These are phyloP conservation scores for Zasmidium cellare DNA, from an alignment of 2,329 filamentous ascomycete genomes.

Conservation along the genomic window DNA sequence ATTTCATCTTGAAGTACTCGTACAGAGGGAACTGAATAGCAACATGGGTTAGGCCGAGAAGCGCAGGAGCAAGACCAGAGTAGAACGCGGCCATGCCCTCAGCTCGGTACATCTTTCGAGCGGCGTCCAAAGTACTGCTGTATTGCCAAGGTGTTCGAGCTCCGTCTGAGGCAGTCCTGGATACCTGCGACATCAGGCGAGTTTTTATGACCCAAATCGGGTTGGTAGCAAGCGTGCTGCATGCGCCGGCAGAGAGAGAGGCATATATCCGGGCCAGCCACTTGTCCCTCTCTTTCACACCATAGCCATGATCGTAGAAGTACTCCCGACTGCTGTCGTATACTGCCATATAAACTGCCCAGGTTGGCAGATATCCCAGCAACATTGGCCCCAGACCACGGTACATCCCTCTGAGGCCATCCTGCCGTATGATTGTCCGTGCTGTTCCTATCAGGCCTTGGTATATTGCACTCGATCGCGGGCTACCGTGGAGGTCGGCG, in stretches of 20 bases:
- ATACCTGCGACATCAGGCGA: constrained; percentile 90
- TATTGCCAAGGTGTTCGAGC: constrained; percentile 85
- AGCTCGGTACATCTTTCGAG: constrained; percentile 89
- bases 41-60: constrained; percentile 90
- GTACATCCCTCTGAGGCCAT: constrained; percentile 88
- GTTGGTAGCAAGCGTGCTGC: constrained; percentile 91
- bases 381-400: constrained; percentile 92
- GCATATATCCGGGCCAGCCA: constrained; percentile 83
- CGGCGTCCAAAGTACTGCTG: constrained; percentile 82
- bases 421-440: constrained; percentile 79
- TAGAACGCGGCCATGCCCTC: constrained; percentile 93
- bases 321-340: constrained; percentile 86
- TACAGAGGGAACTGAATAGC: constrained; percentile 97
- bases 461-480: constrained; percentile 63
- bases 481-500: constrained; percentile 21
- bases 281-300: constrained; percentile 54
- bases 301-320: constrained; percentile 59
- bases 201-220: constrained; percentile 99
- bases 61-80: constrained; percentile 86
- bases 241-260: constrained; percentile 85
- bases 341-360: constrained; percentile 96
- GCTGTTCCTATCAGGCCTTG: constrained; percentile 85
- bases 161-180: constrained; percentile 53
- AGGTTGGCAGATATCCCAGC: constrained; percentile 92
- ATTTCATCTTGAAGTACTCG: constrained; percentile 85